A percentile compares a stretch with the other conserved stretches of the same genome.
phyloP scores from a whole-genome alignment of 139 green algal genomes.

The Penium margaritaceum region DNA sequence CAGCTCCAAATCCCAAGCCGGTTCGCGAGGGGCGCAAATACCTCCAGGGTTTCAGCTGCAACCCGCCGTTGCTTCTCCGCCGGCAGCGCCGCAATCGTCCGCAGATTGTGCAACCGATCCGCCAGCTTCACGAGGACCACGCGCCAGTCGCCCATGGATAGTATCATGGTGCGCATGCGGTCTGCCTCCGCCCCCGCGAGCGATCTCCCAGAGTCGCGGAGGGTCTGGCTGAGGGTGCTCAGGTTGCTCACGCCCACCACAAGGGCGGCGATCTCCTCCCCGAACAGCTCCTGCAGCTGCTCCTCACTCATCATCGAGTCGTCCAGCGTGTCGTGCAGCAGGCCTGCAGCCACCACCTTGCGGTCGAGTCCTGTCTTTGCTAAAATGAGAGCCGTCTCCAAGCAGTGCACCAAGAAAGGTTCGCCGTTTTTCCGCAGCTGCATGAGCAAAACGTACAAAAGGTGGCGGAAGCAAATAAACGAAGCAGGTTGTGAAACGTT shows the following conservation, averaged over 20 bases:
- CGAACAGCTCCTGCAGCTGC: slow-evolving; percentile 30
- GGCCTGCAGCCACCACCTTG: slow-evolving; percentile 39
- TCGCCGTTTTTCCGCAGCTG: slow-evolving; percentile 39
- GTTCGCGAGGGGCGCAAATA: slow-evolving; percentile 79
- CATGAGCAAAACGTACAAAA: too few relatives aligned
- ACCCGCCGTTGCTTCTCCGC: slow-evolving; percentile 63
- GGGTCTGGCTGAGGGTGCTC: slow-evolving; percentile 30
- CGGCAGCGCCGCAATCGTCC: slow-evolving; percentile 64
- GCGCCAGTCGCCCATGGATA: slow-evolving; percentile 68
- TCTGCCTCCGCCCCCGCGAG: slow-evolving; percentile 13
- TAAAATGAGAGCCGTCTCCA: slow-evolving; percentile 48
- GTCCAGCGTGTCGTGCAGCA: slow-evolving; percentile 52
- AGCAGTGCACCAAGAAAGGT: slow-evolving; percentile 41
- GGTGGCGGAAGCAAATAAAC: too few relatives aligned
- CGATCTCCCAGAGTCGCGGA: slow-evolving; percentile 9
- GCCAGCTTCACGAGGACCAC: slow-evolving; percentile 81
- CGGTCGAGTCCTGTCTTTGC: slow-evolving; percentile 36
- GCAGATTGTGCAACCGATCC: slow-evolving; percentile 68
- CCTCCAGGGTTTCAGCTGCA: slow-evolving; percentile 70
- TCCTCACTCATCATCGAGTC: slow-evolving; percentile 39
- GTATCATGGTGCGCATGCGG: slow-evolving; percentile 60
- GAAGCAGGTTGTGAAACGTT: too few relatives aligned
- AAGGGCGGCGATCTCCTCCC: slow-evolving; percentile 36
- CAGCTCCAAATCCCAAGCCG: slow-evolving; percentile 78
- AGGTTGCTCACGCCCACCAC: slow-evolving; percentile 42